These are phyloP conservation scores for Fennellomyces sp. DNA, from an alignment of 371 early-diverging fungal genomes.

Conservation along the genomic window DNA sequence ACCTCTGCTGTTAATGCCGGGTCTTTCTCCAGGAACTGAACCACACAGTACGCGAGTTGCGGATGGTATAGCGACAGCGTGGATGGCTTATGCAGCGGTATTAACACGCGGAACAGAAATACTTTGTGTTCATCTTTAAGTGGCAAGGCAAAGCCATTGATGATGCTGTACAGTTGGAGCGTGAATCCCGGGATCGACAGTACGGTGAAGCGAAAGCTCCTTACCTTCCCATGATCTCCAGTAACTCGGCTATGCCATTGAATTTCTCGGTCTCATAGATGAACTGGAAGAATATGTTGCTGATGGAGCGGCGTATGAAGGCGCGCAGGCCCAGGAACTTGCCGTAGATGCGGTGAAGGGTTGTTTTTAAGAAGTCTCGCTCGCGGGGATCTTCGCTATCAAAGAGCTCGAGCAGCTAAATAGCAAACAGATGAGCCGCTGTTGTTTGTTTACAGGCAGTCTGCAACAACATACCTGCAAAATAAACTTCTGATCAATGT, in stretches of 20 bases:
- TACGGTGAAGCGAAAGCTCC: neutral
- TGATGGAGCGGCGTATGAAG: slow-evolving; percentile 95
- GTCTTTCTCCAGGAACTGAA: slow-evolving; percentile 98
- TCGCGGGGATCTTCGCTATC: slow-evolving; percentile 98
- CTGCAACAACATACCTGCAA: slow-evolving; percentile 70
- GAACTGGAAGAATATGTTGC: slow-evolving; percentile 96
- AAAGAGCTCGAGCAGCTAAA: slow-evolving; percentile 89
- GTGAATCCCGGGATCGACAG: slow-evolving; percentile 15
- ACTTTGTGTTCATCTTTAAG: slow-evolving; percentile 97
- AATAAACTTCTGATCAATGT: slow-evolving; percentile 25
- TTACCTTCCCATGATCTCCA: slow-evolving; percentile 93
- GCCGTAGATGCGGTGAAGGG: slow-evolving; percentile 96
- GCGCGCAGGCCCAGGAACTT: slow-evolving; percentile 95
- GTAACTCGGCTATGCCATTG: slow-evolving; percentile 95
- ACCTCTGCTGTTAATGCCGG: slow-evolving; percentile 88
- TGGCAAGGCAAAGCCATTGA: slow-evolving; percentile 98
- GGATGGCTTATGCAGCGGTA: slow-evolving; percentile 95
- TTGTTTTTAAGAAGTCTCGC: slow-evolving; percentile 97
- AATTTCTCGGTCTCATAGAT: slow-evolving; percentile 95
- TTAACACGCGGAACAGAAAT: slow-evolving; percentile 87
- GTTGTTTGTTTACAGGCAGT: neutral
- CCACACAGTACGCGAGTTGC: slow-evolving; percentile 96
- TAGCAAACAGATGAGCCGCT: neutral
- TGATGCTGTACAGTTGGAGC: slow-evolving; percentile 87
- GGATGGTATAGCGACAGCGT: slow-evolving; percentile 92